Evolutionary conservation across 495 filamentous ascomycete genomes (phyloP).

Genomic region (Daldinia vernicosa): DNA sequence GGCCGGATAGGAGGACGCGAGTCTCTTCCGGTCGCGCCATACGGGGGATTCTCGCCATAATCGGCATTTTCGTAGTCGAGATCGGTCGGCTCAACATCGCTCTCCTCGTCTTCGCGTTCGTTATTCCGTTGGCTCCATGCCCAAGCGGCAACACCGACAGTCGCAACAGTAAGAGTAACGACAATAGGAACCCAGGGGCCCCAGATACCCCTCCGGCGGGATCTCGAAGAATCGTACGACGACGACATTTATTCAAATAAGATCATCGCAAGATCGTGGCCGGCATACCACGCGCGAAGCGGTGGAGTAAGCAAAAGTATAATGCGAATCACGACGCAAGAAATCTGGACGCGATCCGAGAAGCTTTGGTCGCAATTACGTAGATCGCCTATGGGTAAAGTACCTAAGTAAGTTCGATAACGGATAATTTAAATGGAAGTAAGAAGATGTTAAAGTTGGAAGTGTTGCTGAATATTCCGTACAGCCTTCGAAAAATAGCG

Average conservation of each 20-base stretch:
- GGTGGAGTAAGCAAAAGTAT: slow-evolving; percentile 33
- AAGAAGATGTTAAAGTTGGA: not conserved
- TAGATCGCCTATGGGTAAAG: slow-evolving; percentile 4
- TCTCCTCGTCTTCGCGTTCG: slow-evolving; percentile 69
- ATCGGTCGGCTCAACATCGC: slow-evolving; percentile 49
- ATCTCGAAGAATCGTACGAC: slow-evolving; percentile 73
- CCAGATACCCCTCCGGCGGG: slow-evolving; percentile 71
- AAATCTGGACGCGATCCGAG: slow-evolving; percentile 16
- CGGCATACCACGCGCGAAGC: slow-evolving; percentile 35
- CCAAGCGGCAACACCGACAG: slow-evolving; percentile 86
- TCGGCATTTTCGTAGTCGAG: slow-evolving; percentile 62
- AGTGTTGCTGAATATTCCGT: slow-evolving; percentile 2
- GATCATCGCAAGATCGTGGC: slow-evolving; percentile 44
- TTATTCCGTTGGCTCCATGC: slow-evolving; percentile 87
- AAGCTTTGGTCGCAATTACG: slow-evolving; percentile 17
- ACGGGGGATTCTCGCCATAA: slow-evolving; percentile 62
- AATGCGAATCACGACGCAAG: slow-evolving; percentile 34
- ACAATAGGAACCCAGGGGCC: slow-evolving; percentile 88
- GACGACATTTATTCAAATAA: slow-evolving; percentile 71
- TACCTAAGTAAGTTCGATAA: slow-evolving; percentile 4
- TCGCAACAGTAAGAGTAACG: slow-evolving; percentile 84
- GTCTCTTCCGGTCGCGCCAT: slow-evolving; percentile 56
- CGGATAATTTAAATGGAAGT: slow-evolving; percentile 2
- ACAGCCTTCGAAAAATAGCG: slow-evolving; percentile 20
- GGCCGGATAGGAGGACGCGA: slow-evolving; percentile 47